A percentile compares a stretch with the other conserved stretches of the same genome.
These are phyloP conservation scores for Mortierella sp. DNA, from an alignment of 371 early-diverging fungal genomes.

Conservation along the genomic window DNA sequence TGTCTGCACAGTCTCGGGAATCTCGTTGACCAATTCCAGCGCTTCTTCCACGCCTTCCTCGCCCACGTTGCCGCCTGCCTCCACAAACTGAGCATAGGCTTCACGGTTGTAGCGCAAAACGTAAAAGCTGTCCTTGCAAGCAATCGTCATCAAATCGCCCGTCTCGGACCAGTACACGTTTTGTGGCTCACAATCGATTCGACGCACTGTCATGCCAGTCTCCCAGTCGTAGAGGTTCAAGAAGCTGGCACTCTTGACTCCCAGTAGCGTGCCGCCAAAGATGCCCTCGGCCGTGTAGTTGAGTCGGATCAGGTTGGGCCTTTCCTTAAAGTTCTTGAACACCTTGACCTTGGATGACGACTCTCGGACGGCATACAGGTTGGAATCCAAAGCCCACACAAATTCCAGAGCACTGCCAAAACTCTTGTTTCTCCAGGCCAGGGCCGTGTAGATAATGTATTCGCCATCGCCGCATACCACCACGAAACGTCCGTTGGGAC, in stretches of 20 bases:
- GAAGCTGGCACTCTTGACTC: slow-evolving; percentile 85
- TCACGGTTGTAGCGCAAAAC: slow-evolving; percentile 91
- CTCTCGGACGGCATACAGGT: slow-evolving; percentile 94
- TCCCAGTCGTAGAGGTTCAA: slow-evolving; percentile 98
- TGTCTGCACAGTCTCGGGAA: slow-evolving; percentile 89
- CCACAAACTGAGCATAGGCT: slow-evolving; percentile 81
- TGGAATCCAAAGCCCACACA: slow-evolving; percentile 96
- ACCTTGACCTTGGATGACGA: slow-evolving; percentile 86
- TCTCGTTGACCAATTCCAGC: slow-evolving; percentile 93
- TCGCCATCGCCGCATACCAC: slow-evolving; percentile 99
- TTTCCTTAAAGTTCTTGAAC: slow-evolving; percentile 95
- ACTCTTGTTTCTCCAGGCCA: slow-evolving; percentile 99
- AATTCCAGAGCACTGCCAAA: slow-evolving; percentile 96
- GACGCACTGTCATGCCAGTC: slow-evolving; percentile 87
- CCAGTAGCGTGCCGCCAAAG: slow-evolving; percentile 93
- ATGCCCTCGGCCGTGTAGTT: slow-evolving; percentile 92
- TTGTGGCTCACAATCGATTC: slow-evolving; percentile 93
- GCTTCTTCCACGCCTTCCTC: slow-evolving; percentile 98
- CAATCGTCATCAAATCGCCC: slow-evolving; percentile 92
- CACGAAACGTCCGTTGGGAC: slow-evolving; percentile 97
- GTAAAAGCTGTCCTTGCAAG: slow-evolving; percentile 92
- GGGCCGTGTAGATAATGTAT: slow-evolving; percentile 98
- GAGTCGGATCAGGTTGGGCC: slow-evolving; percentile 70
- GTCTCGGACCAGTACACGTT: slow-evolving; percentile 94
- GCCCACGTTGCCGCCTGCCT: slow-evolving; percentile 76